Conservation (phyloP, 2,329 filamentous ascomycete genomes). For the Aspergillus intermedius region DNA sequence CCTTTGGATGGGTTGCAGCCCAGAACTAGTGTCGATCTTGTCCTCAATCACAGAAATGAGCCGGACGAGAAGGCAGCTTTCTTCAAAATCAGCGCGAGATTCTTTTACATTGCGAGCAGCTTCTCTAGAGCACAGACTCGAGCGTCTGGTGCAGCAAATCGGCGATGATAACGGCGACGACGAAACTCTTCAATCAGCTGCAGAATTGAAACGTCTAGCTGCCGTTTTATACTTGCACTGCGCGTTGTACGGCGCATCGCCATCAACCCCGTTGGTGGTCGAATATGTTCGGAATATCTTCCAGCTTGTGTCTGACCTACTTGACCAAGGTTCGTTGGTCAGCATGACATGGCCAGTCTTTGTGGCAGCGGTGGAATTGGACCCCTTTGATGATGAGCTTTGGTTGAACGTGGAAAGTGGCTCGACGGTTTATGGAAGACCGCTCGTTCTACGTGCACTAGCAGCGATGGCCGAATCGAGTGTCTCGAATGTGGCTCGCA, state of each 20-base stretch:
- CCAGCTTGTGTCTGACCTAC: conserved; percentile 25
- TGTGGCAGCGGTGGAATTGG: conserved; percentile 39
- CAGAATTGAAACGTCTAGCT: conserved; percentile 40
- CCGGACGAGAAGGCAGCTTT: conserved; percentile 24
- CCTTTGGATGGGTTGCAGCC: conserved; percentile 46
- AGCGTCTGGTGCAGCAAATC: conserved; percentile 28
- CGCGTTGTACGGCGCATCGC: conserved; percentile 38
- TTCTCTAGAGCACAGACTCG: conserved; percentile 28
- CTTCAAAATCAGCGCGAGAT: conserved; percentile 16
- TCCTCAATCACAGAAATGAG: conserved; percentile 45
- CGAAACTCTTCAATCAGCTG: conserved; percentile 27
- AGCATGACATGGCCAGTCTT: conserved; percentile 41
- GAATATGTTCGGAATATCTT: conserved; percentile 31
- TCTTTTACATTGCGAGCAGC: conserved; percentile 28
- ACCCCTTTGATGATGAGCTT: conserved; percentile 32
- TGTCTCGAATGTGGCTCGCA: conserved; percentile 40
- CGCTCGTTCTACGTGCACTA: conserved; percentile 36
- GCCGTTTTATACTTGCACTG: conserved; percentile 44
- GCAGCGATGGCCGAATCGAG: conserved; percentile 37
- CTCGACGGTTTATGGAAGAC: conserved; percentile 26
- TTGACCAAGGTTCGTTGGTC: conserved; percentile 26
- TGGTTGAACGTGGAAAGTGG: conserved; percentile 18
- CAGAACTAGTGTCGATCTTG: conserved; percentile 41
- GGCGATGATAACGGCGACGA: conserved; percentile 25
- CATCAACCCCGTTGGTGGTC: conserved; percentile 31